Conservation (phyloP, 257 asterid genomes). For the Cordia subcordata region DNA sequence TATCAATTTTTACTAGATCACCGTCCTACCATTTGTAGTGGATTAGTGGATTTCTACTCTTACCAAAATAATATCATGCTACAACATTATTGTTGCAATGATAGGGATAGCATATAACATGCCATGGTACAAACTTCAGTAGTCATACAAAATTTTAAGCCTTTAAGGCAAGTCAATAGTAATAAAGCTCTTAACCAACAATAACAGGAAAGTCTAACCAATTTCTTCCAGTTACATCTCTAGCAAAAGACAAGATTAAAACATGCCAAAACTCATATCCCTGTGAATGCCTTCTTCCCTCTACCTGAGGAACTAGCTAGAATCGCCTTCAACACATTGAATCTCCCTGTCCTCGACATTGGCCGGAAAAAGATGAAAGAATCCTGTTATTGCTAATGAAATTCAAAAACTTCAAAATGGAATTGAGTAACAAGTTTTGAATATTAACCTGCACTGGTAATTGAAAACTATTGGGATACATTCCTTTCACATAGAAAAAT, state of each 20-base stretch:
- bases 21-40: too few relatives aligned
- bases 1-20: too few relatives aligned
- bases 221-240: neutral
- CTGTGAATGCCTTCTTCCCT: conserved; percentile 85
- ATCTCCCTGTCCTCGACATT: conserved; percentile 74
- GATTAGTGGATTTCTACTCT: too few relatives aligned
- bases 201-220: neutral
- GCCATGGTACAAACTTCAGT: too few relatives aligned
- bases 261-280: conserved; percentile 37
- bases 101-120: too few relatives aligned
- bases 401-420: neutral
- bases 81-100: too few relatives aligned
- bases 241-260: neutral
- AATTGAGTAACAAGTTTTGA: neutral
- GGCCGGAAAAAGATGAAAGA: conserved; percentile 43
- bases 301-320: conserved; percentile 85
- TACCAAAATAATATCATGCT: too few relatives aligned
- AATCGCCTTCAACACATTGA: conserved; percentile 69
- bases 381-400: neutral
- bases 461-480: conserved; percentile 66
- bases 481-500: conserved; percentile 83
- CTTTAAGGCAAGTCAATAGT: neutral
- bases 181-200: too few relatives aligned
- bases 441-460: conserved; percentile 75
- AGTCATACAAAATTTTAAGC: neutral